Base-by-base conservation (phyloP, 345 rosid species). In the Sonneratia caseolaris region DNA sequence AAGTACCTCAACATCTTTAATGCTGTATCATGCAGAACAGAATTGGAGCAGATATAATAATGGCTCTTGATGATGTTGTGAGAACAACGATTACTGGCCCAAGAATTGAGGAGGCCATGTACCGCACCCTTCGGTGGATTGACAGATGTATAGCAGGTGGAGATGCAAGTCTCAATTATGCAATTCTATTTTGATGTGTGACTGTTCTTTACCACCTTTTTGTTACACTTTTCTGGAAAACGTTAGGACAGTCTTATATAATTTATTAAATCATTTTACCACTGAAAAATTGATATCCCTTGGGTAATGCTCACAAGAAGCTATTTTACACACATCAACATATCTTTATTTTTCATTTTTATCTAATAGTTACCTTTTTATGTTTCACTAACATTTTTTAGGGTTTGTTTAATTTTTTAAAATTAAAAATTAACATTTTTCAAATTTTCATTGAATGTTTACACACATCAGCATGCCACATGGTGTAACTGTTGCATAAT, bases 61-160 rank as follows among this genome's bases (percentile, higher is more conserved):
- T 90, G 96, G 96, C 96, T 65, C 93, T 88, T 68, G 93, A 90
- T 80, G 96, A 90, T 85, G 96, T 88, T 27, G 96, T 90, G 48
- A 90, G 40, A 80, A 90, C 96, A 57, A 90, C 93, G 68, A 88
- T 83, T 74, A 90, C 86, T 22, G 96, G 96, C 68, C 93, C 91
- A 59, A 82, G 96, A 62, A 83, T 90, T 71, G 89, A 86, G 81
- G 96, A 88, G 76, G 96, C 96, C 77, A 90, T 85, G 96, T 81
- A 85, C 73, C 93, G 90, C 65, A 90, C 96, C 24, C 89, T 90
- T 76, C 93, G 96, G 36, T 90, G 96, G 96, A 85, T 86, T 71
- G 96, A 88, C 78, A 81, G 96, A 77, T 90, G 96, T 82, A 82
- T 90, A 55, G 82, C 82, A 74, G 96, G 93, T 84, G 35, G 24